Evolutionary conservation across 2,329 filamentous ascomycete species (phyloP).

Genomic region (Dendryphion nanum): DNA sequence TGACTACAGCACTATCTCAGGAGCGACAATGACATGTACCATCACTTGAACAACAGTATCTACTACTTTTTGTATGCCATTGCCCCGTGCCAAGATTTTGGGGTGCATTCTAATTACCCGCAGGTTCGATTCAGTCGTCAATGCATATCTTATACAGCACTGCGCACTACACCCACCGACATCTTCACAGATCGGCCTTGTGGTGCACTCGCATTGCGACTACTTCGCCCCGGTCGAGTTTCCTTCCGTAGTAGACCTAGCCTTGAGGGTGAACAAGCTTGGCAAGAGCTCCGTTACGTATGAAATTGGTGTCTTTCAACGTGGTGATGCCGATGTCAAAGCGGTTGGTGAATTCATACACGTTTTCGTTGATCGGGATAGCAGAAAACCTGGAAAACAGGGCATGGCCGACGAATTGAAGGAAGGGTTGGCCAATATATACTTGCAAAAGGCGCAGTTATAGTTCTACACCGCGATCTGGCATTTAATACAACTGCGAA

Average conservation of each 20-base stretch:
- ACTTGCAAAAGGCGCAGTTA: conserved; percentile 22
- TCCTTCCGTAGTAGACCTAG: conserved; percentile 78
- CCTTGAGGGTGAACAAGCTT: conserved; percentile 77
- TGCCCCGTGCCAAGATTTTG: neutral
- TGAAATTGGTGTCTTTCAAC: conserved; percentile 82
- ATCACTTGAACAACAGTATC: conserved; percentile 87
- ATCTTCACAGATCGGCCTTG: conserved; percentile 74
- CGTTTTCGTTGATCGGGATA: conserved; percentile 78
- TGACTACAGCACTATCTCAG: conserved; percentile 44
- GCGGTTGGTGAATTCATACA: conserved; percentile 85
- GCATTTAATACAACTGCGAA: no score
- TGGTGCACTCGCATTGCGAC: conserved; percentile 81
- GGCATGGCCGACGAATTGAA: conserved; percentile 64
- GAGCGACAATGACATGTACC: conserved; percentile 94
- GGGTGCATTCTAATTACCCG: neutral
- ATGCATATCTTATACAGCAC: conserved; percentile 78
- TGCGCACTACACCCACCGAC: conserved; percentile 71
- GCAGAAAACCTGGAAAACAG: conserved; percentile 62
- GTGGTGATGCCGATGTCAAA: conserved; percentile 69
- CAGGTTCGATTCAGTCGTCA: conserved; percentile 81
- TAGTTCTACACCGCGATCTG: no score
- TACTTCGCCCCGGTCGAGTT: conserved; percentile 82
- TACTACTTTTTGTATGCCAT: conserved; percentile 70
- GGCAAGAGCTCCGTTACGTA: conserved; percentile 87
- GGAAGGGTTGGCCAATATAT: conserved; percentile 36